These are phyloP conservation scores for Helicocarpus griseus DNA, from an alignment of 2,329 filamentous ascomycete species.

Conservation along the genomic window DNA sequence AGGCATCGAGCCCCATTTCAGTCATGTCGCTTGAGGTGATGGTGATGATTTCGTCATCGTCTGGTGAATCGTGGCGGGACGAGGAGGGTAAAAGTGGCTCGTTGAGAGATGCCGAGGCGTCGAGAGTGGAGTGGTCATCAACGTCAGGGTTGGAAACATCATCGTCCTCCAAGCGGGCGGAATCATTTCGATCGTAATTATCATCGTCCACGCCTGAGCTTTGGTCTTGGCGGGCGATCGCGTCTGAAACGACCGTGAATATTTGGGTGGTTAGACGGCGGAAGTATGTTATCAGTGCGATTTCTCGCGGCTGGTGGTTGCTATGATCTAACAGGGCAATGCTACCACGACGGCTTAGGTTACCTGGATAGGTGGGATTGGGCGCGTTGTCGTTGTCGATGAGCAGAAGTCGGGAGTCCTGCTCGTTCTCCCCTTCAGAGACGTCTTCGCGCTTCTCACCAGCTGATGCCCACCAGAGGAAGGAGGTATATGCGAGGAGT, in stretches of 20 bases:
- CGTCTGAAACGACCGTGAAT: conserved; percentile 35
- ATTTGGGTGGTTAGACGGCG: conserved; percentile 38
- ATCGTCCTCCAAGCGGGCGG: no score
- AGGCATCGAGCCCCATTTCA: conserved; percentile 41
- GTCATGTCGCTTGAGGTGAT: conserved; percentile 37
- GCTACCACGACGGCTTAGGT: conserved; percentile 19
- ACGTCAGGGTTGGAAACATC: not conserved
- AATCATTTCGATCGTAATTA: conserved; percentile 11
- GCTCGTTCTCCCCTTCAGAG: conserved; percentile 45
- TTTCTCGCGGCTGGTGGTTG: conserved; percentile 32
- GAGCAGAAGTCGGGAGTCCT: conserved; percentile 33
- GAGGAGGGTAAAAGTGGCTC: conserved; percentile 2
- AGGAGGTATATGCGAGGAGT: conserved; percentile 50
- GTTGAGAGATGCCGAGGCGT: not conserved
- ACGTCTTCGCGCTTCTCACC: conserved; percentile 49
- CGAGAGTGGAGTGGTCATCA: not conserved
- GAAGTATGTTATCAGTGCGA: conserved; percentile 42
- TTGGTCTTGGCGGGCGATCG: conserved; percentile 32
- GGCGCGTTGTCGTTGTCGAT: conserved; percentile 27
- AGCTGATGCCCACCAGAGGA: conserved; percentile 60
- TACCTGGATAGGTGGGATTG: conserved; percentile 14
- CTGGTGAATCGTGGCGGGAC: not conserved
- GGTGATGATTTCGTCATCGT: conserved; percentile 21
- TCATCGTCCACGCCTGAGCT: conserved; percentile 15
- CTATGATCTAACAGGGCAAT: conserved; percentile 18